These are phyloP conservation scores for Hypoxylon sp. DNA, from an alignment of 2,329 filamentous ascomycete genomes.

Conservation along the genomic window DNA sequence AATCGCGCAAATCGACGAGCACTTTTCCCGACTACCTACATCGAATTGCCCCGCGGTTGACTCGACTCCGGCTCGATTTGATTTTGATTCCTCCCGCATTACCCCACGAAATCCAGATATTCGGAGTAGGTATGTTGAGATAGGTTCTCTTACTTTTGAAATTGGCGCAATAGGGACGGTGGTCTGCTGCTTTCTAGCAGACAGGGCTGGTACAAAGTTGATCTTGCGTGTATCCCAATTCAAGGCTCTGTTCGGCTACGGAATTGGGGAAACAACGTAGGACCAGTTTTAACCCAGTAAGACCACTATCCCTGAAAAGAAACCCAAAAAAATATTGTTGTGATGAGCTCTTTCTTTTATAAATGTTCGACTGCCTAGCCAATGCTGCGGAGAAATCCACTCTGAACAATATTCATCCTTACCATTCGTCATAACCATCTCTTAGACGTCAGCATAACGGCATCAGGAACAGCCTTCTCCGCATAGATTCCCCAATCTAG, in stretches of 20 bases:
- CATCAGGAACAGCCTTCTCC: background rate
- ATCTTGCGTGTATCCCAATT: constrained; percentile 9
- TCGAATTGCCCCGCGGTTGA: constrained; percentile 31
- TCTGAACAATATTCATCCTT: constrained; percentile 47
- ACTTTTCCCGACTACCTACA: constrained; percentile 16
- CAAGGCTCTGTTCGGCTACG: constrained; percentile 11
- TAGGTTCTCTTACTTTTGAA: constrained; percentile 13
- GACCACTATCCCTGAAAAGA: constrained; percentile 11
- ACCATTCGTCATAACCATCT: constrained; percentile 20
- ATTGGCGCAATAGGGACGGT: constrained; percentile 18
- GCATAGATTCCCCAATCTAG: background rate
- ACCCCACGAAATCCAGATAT: constrained; percentile 14
- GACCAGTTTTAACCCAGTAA: constrained; percentile 8
- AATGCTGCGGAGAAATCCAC: constrained; percentile 51
- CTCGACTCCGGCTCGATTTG: constrained; percentile 18
- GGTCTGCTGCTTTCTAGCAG: constrained; percentile 22
- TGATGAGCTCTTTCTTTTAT: constrained; percentile 51
- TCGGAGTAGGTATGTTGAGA: constrained; percentile 35
- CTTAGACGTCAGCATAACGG: constrained; percentile 23
- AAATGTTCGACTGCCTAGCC: constrained; percentile 55
- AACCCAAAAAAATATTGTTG: constrained; percentile 31
- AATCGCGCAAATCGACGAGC: constrained; percentile 36
- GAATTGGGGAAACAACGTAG: constrained; percentile 1
- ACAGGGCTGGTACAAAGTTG: constrained; percentile 13
- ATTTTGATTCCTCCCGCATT: constrained; percentile 15